Conservation (phyloP, 148 eudicot species). For the Chenopodium formosanum region DNA sequence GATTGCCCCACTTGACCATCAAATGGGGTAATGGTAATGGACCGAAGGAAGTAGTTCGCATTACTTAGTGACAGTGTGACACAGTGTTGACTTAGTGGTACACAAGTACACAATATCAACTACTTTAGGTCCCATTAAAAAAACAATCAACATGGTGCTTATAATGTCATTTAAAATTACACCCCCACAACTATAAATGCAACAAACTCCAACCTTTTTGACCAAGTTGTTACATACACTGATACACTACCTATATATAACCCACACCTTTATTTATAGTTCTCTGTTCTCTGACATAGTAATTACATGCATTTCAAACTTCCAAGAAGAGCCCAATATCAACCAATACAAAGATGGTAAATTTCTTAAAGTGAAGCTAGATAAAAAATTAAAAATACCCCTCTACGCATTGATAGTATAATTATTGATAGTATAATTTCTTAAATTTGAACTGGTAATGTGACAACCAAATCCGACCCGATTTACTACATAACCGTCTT, state of each 20-base stretch:
- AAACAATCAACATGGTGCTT: not conserved
- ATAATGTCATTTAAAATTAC: not conserved
- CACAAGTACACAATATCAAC: not conserved
- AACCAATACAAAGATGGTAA: not conserved
- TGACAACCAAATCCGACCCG: too few species aligned
- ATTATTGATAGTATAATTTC: too few species aligned
- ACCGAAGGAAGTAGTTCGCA: too few species aligned
- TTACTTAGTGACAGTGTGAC: too few species aligned
- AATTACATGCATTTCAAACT: not conserved
- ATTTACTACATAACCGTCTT: too few species aligned
- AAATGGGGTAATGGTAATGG: too few species aligned
- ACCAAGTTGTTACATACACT: not conserved
- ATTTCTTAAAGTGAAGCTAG: too few species aligned
- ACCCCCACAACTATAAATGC: constrained; percentile 5
- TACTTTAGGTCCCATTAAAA: not conserved
- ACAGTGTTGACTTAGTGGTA: not conserved
- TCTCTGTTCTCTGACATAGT: not conserved
- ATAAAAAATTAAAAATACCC: too few species aligned
- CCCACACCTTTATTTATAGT: not conserved
- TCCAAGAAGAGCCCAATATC: not conserved
- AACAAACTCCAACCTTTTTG: constrained; percentile 11
- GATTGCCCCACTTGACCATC: too few species aligned
- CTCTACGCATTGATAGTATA: too few species aligned
- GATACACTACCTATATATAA: too few species aligned
- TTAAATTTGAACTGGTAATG: too few species aligned